Base-by-base conservation (phyloP, 768 basidiomycete genomes). In the Kwoniella dendrophila region DNA sequence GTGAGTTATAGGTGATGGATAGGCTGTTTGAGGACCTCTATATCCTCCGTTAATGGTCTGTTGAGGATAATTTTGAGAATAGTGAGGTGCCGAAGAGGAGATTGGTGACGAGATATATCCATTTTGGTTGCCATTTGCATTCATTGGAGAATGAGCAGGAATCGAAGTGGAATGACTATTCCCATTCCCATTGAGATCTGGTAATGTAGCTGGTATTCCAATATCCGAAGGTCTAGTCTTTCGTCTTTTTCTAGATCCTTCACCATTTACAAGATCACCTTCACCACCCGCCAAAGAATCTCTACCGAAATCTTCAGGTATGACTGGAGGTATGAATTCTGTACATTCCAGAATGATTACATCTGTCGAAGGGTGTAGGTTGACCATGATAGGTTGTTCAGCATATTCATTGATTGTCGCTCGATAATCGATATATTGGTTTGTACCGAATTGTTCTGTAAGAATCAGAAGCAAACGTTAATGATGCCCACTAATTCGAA, bases 341-440 rank as follows among this genome's bases (percentile, higher is more conserved):
- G 59, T 62, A 44, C 67, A 68, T 56, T 64, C 62, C n/a, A 71
- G 45, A 2, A 59, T 29, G 36, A 71, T 56, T 12, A 53, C 55
- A 12, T 56, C 48, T 29, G 36, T 56, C 59, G 56, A 49, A 30
- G 54, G 48, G 29, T 40, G 47, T 11, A 57, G 41, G 20, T 27
- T 55, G 45, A 62, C 36, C 32, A 61, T 56, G 26, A 71, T 36
- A 1, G 64, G 63, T 16, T 45, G 14, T 11, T 55, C 54, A 14
- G 62, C 61, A 60, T 59, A 69, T 14, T 54, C 30, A 22, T 52
- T 47, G 48, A 73, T 65, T 2, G 69, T 70, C 36, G 64, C 33
- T 34, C 67, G 62, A 47, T 73, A 73, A 47, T 73, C 72, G 45
- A 73, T 59, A 52, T 63, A 71, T 24, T 50, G 33, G 29, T 67